Conservation (phyloP, 2,329 filamentous ascomycete genomes). For the Bipolaris bicolor region DNA sequence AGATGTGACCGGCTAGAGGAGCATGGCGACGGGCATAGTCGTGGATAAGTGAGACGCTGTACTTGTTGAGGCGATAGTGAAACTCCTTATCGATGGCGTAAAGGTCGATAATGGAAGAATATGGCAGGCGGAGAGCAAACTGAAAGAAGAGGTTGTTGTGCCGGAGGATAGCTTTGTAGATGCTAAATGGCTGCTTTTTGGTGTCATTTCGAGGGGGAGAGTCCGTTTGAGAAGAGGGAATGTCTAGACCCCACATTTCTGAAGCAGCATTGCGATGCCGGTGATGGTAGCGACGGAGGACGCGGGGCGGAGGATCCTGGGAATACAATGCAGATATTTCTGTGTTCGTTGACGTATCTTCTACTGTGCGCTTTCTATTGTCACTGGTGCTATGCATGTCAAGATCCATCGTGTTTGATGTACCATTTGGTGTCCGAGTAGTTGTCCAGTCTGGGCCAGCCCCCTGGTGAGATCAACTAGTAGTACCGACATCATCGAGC, state of each 20-base stretch:
- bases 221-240: constrained; percentile 1
- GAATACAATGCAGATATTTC: background rate
- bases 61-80: constrained; percentile 53
- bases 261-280: constrained; percentile 32
- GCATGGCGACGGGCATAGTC: constrained; percentile 61
- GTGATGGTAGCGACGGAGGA: constrained; percentile 33
- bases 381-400: constrained; percentile 12
- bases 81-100: constrained; percentile 51
- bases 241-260: constrained; percentile 25
- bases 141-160: constrained; percentile 47
- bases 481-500: too few species aligned
- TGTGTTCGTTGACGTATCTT: constrained; percentile 5
- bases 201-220: background rate
- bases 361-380: constrained; percentile 32
- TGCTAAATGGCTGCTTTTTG: constrained; percentile 32
- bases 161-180: constrained; percentile 44
- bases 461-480: too few species aligned
- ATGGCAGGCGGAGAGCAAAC: constrained; percentile 36
- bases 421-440: background rate
- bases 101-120: constrained; percentile 34
- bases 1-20: constrained; percentile 63
- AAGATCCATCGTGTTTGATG: constrained; percentile 10
- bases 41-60: constrained; percentile 62
- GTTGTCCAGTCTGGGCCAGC: background rate
- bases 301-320: constrained; percentile 9